Base-by-base conservation (phyloP, 1,139 yeast species). In the Hansenula sp. region DNA sequence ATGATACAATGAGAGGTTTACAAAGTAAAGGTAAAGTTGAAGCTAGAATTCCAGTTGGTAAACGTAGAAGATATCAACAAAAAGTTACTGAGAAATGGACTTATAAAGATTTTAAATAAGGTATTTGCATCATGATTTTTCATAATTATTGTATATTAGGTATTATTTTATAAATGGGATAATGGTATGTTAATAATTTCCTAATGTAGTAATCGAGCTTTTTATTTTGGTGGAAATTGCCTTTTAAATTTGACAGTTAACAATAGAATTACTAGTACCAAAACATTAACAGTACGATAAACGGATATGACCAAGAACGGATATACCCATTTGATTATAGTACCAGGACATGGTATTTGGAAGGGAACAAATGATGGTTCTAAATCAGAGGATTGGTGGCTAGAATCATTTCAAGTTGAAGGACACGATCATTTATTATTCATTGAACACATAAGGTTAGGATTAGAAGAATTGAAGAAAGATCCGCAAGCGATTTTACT, bases 71-170 rank as follows among this genome's bases (percentile, higher is more conserved):
- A 54, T 84, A 82, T 58, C 71, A 78, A 48, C 84, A 75, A 47
- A 86, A 84, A 69, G 66, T 85, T 45, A 84, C 94, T 29, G 96
- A 88, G 62, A 89, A 88, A 64, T 89, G 96, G 95, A 76, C 90
- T 32, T 87, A 84, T 65, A 90, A 89, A 67, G 95, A 89, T 65
- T 84, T 85, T 57, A 83, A 83, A 65, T 85, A 40, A 46, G 22
- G 7, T 19, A 19, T 18, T 12, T 4, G 32, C 24, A 19, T 19
- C 21, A 6, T 4, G 18, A 7, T 18, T 4, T 12, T 18, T 18
- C 4, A 9, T n/a, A 17, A 16, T 13, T 2, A 18, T 17, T 25
- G 29, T 25, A 33, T 25, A 25, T 25, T 25, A 25, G 29, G 13
- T 24, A 17, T 16, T 24, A 21, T 21, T 12, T 24, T 21, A 13